Conservation (phyloP, 192 early-diverging fungal genomes). For the Mortierella antarctica region DNA sequence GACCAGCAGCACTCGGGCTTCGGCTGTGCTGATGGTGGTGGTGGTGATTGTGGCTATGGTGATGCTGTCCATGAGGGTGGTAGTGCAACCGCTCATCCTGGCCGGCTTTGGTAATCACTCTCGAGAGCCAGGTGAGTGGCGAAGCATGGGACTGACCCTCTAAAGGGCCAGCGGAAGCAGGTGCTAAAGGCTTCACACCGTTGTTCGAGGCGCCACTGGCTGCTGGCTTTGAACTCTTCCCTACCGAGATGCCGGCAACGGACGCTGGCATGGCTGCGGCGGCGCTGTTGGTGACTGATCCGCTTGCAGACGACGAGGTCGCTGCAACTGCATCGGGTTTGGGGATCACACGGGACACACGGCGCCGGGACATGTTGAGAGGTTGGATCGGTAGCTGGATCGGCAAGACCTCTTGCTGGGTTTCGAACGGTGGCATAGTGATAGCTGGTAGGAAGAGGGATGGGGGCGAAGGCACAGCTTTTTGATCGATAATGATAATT, state of each 20-base stretch:
- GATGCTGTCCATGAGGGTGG: constrained; percentile 23
- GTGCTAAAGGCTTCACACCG: not conserved
- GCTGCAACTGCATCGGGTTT: constrained; percentile 11
- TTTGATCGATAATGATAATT: not conserved
- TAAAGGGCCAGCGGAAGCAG: too few relatives aligned
- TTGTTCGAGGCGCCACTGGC: constrained; percentile 1
- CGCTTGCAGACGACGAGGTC: not conserved
- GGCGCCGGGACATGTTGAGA: constrained; percentile 23
- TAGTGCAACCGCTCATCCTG: constrained; percentile 47
- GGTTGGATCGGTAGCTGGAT: constrained; percentile 44
- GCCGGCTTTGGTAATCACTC: constrained; percentile 41
- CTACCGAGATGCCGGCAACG: not conserved
- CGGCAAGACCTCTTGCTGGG: constrained; percentile 34
- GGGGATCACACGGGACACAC: constrained; percentile 19
- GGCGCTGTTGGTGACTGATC: not conserved
- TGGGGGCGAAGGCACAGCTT: not conserved
- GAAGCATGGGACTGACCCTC: constrained; percentile 7
- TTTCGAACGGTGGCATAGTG: constrained; percentile 30
- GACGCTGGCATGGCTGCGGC: not conserved
- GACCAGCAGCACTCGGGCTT: not conserved
- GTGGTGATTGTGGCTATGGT: constrained; percentile 25
- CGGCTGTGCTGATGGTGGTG: constrained; percentile 11
- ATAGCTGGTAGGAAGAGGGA: not conserved
- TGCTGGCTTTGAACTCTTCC: not conserved
- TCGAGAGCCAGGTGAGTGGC: constrained; percentile 36